These are phyloP conservation scores for Citrullus amarus DNA, from an alignment of 306 rosid genomes.

Conservation along the genomic window DNA sequence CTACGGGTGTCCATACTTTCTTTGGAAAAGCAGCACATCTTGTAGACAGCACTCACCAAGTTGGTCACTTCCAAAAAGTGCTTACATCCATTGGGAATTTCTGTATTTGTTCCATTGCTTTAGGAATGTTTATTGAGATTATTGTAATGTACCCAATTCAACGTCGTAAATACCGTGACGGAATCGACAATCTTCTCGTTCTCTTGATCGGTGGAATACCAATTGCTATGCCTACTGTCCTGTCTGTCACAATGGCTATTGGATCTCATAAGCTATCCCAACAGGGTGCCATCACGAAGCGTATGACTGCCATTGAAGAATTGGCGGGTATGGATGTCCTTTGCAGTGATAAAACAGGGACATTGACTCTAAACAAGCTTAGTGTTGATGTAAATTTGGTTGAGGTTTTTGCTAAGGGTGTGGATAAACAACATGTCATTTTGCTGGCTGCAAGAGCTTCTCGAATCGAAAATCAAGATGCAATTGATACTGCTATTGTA, in stretches of 20 bases:
- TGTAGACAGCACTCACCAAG: constrained; percentile 91
- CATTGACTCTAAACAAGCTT: constrained; percentile 91
- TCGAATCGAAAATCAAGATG: constrained; percentile 87
- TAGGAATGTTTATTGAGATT: constrained; percentile 81
- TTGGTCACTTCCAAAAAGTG: constrained; percentile 92
- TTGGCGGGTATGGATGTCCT: constrained; percentile 98
- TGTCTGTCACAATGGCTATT: constrained; percentile 94
- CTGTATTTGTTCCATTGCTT: constrained; percentile 85
- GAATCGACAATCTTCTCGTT: constrained; percentile 90
- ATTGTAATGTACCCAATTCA: constrained; percentile 96
- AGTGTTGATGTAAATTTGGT: constrained; percentile 69
- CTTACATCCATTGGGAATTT: constrained; percentile 87
- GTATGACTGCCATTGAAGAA: constrained; percentile 98
- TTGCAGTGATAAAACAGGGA: constrained; percentile 96
- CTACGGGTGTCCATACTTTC: constrained; percentile 95
- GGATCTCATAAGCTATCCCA: constrained; percentile 93
- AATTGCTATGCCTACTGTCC: constrained; percentile 95
- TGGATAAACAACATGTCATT: constrained; percentile 70
- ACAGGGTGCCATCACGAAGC: constrained; percentile 92
- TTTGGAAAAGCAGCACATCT: constrained; percentile 98
- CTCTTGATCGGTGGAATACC: constrained; percentile 98
- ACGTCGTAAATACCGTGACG: constrained; percentile 62
- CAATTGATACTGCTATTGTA: constrained; percentile 93
- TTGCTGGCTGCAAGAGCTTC: constrained; percentile 94
- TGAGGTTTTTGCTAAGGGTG: constrained; percentile 76